Evolutionary conservation across 2,329 filamentous ascomycete species (phyloP), one percentile per base, ranked within the genome.

Genomic region (Sclerotinia subarctica): DNA sequence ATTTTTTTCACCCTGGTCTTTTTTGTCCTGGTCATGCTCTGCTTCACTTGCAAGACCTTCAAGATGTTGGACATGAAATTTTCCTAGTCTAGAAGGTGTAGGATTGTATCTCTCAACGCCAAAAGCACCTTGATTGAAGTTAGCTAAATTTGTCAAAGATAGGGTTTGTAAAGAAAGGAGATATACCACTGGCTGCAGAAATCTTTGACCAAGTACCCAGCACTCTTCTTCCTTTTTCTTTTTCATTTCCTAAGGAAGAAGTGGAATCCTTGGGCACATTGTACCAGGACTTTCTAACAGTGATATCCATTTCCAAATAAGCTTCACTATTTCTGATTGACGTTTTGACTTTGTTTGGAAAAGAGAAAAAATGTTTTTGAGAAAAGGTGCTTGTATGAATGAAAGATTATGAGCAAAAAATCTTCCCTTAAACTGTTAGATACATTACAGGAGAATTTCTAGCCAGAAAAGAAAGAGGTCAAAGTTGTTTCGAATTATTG

Each of bases 281-380:
- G 2, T 63, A 63, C 59, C 59, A 63, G 24, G 59, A 38, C 13
- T 15, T 63, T 4, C 29, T 17, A 3, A 51, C 1, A 10, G 29
- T 63, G 32, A 63, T 26, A 26, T 63, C 59, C 59, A 63, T 63
- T 11, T 63, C 42, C n/a, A 51, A 38, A 5, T 51, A 21, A 26
- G 7, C 1, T 1, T 3, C 1, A 35, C 19, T 32, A 54, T 19
- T 26, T 26, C 5, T 24, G 8, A 2, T 21, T 44, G 6, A 3
- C 44, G 13, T 1, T 42, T 15, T 26, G 21, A 24, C 2, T 19
- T 5, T 42, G n/a, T 57, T 13, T 38, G 1, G 35, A 15, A 2
- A 60, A 11, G 3, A 49, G 2, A 11, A 51, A 35, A 35, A 4
- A 4, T 8, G 3, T 21, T 38, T 21, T 1, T 24, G 10, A 7